These are phyloP conservation scores for Cornus controversa DNA, from an alignment of 148 eudicot species.

Conservation along the genomic window DNA sequence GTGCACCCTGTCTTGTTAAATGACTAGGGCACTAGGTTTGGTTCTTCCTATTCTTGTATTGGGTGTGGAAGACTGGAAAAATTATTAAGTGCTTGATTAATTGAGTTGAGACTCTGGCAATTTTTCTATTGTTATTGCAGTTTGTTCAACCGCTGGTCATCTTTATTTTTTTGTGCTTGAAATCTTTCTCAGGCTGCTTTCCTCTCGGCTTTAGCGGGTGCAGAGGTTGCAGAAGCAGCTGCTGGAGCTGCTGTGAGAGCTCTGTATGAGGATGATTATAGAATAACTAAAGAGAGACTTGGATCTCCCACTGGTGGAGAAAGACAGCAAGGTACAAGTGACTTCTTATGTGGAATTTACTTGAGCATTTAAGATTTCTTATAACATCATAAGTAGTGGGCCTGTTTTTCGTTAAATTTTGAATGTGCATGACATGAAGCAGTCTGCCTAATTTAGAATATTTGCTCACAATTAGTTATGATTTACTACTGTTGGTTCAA, in stretches of 20 bases:
- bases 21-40: not conserved
- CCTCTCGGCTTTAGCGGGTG: constrained; percentile 87
- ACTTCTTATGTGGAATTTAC: not conserved
- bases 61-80: not conserved
- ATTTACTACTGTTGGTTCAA: not conserved
- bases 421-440: too few species aligned
- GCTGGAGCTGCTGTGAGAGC: constrained; percentile 77
- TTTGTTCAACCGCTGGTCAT: not conserved
- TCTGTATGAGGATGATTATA: constrained; percentile 38
- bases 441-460: too few species aligned
- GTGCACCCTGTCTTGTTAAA: not conserved
- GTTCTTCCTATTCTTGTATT: constrained; percentile 1
- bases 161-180: constrained; percentile 1
- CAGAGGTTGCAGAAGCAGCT: constrained; percentile 82
- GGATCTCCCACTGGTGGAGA: constrained; percentile 23
- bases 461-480: not conserved
- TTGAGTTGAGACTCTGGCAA: not conserved
- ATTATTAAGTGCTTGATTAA: not conserved
- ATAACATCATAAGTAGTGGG: not conserved
- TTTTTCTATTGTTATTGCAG: not conserved
- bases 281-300: constrained; percentile 29
- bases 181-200: constrained; percentile 72
- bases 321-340: constrained; percentile 52
- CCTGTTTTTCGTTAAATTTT: too few species aligned
- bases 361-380: constrained; percentile 3